Evolutionary conservation across 2,329 filamentous ascomycete genomes (phyloP).

Genomic region (Penicillium sp.): DNA sequence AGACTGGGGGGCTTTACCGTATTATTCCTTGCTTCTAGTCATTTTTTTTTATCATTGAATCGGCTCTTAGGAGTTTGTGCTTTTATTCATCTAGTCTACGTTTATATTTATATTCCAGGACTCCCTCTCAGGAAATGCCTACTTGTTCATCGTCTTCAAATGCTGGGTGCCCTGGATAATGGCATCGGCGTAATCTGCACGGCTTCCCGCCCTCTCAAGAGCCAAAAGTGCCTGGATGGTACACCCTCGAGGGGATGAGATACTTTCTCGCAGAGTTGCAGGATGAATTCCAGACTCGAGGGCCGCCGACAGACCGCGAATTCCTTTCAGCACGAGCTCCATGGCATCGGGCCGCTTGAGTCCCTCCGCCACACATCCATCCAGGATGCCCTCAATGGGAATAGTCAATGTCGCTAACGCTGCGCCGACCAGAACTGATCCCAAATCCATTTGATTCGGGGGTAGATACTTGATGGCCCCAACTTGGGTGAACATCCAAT

Average conservation of each 20-base stretch:
- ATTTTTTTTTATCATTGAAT: no score
- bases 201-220: conserved; percentile 61
- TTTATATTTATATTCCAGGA: no score
- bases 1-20: no score
- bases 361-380: conserved; percentile 67
- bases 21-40: no score
- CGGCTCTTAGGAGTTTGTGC: no score
- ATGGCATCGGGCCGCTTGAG: conserved; percentile 63
- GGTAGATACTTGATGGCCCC: conserved; percentile 56
- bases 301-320: conserved; percentile 62
- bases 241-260: conserved; percentile 65
- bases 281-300: conserved; percentile 65
- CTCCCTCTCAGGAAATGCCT: not conserved
- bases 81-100: no score
- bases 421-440: conserved; percentile 63
- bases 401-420: conserved; percentile 64
- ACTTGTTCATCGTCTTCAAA: conserved; percentile 25
- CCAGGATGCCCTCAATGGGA: conserved; percentile 63
- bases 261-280: conserved; percentile 63
- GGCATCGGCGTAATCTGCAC: conserved; percentile 58
- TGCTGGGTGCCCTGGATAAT: conserved; percentile 43
- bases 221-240: conserved; percentile 65
- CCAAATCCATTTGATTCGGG: conserved; percentile 57
- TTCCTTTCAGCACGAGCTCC: conserved; percentile 64
- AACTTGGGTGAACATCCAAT: conserved; percentile 58